These are phyloP conservation scores for Trematosphaeria pertusa DNA, from an alignment of 2,329 filamentous ascomycete genomes.

Conservation along the genomic window DNA sequence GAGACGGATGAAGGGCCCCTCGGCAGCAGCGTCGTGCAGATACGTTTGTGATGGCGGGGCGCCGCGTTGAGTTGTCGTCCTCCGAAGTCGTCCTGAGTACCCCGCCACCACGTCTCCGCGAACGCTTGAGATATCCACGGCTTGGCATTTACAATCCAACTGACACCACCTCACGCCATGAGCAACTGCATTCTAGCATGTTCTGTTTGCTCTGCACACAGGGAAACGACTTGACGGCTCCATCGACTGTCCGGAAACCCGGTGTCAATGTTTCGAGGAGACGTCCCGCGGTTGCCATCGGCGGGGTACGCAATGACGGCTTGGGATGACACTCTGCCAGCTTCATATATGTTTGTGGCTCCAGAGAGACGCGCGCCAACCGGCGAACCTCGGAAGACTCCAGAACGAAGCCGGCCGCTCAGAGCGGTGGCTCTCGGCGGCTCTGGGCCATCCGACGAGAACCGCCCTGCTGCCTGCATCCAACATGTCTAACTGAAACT, in stretches of 20 bases:
- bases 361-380: not conserved
- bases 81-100: not conserved
- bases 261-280: too few relatives aligned
- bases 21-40: not conserved
- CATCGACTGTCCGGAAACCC: too few relatives aligned
- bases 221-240: too few relatives aligned
- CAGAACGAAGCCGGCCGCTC: not conserved
- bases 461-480: not conserved
- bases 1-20: not conserved
- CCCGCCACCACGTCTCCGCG: not conserved
- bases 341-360: not conserved
- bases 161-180: not conserved
- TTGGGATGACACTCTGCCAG: not conserved
- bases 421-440: not conserved
- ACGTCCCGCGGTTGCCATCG: too few relatives aligned
- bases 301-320: too few relatives aligned
- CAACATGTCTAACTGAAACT: not conserved
- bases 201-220: not conserved
- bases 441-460: not conserved
- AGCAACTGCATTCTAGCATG: not conserved
- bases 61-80: not conserved
- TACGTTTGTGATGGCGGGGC: not conserved
- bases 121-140: not conserved
- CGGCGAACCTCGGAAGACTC: too few relatives aligned
- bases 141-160: not conserved